phyloP scores from a whole-genome alignment of 1,284 basidiomycete genomes.

The Ceratobasidium papillatum region DNA sequence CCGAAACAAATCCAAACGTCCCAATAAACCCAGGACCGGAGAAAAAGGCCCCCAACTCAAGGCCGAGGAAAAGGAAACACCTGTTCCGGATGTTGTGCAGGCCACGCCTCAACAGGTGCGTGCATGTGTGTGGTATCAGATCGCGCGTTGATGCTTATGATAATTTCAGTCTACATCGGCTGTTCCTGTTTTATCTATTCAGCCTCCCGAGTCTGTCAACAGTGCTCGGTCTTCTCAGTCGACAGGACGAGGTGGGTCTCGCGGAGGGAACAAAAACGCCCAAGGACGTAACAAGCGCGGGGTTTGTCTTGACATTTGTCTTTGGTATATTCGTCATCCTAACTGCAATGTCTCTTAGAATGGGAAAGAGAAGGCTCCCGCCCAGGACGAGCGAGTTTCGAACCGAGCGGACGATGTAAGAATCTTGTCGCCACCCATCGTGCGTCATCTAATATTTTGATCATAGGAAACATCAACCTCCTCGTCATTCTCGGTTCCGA shows the following conservation, averaged over 20 bases:
- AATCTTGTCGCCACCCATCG: too few species aligned
- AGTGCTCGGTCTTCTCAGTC: background rate
- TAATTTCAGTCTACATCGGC: background rate
- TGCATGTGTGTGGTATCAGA: background rate
- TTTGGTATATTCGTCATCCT: background rate
- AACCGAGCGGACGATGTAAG: background rate
- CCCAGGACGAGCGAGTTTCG: background rate
- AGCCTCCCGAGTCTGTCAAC: background rate
- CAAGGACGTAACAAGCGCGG: background rate
- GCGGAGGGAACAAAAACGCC: background rate
- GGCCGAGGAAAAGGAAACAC: background rate
- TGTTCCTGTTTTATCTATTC: background rate
- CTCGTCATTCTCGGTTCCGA: slow-evolving; percentile 4
- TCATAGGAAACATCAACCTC: slow-evolving; percentile 19
- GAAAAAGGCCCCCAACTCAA: background rate
- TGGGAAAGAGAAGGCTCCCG: background rate
- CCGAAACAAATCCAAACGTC: background rate
- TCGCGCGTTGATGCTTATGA: background rate
- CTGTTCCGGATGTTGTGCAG: background rate
- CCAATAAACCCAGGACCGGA: background rate
- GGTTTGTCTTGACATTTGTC: background rate
- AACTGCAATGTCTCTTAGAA: background rate
- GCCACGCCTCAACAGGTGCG: background rate
- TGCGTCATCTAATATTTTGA: background rate
- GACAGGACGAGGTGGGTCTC: background rate